phyloP scores from a whole-genome alignment of 176 grass and related monocot species.

The Cenchrus fungigraminus region DNA sequence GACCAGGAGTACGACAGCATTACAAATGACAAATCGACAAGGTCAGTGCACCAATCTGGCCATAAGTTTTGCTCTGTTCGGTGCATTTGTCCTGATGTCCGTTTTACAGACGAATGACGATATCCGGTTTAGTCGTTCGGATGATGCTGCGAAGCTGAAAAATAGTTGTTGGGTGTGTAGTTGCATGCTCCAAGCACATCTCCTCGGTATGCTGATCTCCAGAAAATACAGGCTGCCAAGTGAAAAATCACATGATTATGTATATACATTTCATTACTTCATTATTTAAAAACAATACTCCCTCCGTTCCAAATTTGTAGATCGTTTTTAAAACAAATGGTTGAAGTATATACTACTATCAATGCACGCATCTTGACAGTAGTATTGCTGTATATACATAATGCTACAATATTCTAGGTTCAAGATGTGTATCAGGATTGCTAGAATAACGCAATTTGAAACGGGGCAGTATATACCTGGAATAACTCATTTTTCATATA shows the following conservation, averaged over 20 bases:
- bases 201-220: constrained; percentile 49
- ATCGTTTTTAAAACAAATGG: too few species aligned
- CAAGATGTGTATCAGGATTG: too few species aligned
- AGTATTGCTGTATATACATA: too few species aligned
- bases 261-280: not conserved
- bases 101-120: not conserved
- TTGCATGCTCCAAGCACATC: constrained; percentile 23
- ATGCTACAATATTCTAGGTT: too few species aligned
- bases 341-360: too few species aligned
- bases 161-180: not conserved
- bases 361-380: too few species aligned
- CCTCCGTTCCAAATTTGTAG: too few species aligned
- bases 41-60: not conserved
- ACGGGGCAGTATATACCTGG: too few species aligned
- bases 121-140: not conserved
- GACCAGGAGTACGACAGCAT: not conserved
- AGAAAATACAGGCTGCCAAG: constrained; percentile 78
- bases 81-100: not conserved
- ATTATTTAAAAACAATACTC: too few species aligned
- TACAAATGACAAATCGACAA: not conserved
- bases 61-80: constrained; percentile 11
- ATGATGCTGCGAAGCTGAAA: constrained; percentile 9
- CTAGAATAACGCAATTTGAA: too few species aligned
- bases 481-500: too few species aligned
- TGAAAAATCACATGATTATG: constrained; percentile 23